Evolutionary conservation across 768 basidiomycete species (phyloP), one percentile per base, ranked within the genome.

Genomic region (Tubosaeta brunneosetosa): DNA sequence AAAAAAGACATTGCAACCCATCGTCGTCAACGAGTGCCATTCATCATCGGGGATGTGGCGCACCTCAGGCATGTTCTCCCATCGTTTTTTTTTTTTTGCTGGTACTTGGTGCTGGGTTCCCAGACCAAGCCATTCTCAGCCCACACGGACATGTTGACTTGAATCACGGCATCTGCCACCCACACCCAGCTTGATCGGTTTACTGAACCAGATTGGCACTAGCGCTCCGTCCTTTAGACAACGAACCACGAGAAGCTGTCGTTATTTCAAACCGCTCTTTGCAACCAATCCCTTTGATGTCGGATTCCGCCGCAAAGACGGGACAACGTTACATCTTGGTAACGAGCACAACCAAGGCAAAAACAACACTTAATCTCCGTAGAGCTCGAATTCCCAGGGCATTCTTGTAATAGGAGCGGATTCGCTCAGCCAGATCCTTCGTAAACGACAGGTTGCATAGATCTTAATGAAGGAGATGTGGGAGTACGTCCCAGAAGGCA

Each of bases 381-480:
- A 89, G 42, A 90, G 71, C 62, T 84, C 78, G 64, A 90, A 88
- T 70, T 91, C 88, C 86, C 85, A 88, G 31, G 88, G 86, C 8
- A 75, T 65, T 55, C 72, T 75, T 53, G 82, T 77, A 49, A 70
- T 66, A 50, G 78, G 76, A 9, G 77, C 77, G 43, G 66, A 70
- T 56, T 86, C 79, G 57, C 77, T 80, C 66, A 90, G 80, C 88
- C 89, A 91, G 27, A 91, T 80, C 62, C 89, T 74, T 55, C 85
- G 74, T 59, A 91, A 68, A 34, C 88, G 79, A 69, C 89, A 91
- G 34, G 79, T 88, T 19, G 88, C 87, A 64, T 89, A 85, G 42
- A 91, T 77, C 65, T 84, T 86, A 58, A 91, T 73, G 60, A 82
- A 86, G n/a, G 81, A 77, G 43, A 85, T 74, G 72, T 86, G 81